These are phyloP conservation scores for Microbotryum saponariae DNA, from an alignment of 1,284 basidiomycete genomes.

Conservation along the genomic window DNA sequence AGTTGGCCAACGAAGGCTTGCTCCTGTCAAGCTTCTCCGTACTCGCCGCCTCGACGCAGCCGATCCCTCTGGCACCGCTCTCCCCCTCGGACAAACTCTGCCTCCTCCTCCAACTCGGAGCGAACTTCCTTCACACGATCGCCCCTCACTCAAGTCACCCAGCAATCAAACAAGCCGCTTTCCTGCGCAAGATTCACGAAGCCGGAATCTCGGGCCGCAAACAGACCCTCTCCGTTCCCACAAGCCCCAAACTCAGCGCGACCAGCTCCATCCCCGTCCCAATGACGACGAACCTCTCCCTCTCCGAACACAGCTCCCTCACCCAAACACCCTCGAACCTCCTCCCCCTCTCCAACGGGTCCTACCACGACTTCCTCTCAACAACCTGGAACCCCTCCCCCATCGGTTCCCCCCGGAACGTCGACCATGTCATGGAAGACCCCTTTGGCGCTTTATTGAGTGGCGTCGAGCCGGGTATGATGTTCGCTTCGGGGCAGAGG, in stretches of 20 bases:
- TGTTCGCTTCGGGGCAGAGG: too few relatives aligned
- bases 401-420: neutral
- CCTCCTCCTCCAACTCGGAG: constrained; percentile 29
- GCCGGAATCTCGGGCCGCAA: constrained; percentile 23
- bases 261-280: neutral
- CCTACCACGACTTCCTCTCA: constrained; percentile 4
- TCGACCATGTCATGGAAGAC: constrained; percentile 4
- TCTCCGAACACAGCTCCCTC: neutral
- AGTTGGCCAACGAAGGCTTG: constrained; percentile 29
- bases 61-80: constrained; percentile 11
- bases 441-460: constrained; percentile 23
- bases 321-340: neutral
- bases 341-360: neutral
- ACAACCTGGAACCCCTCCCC: constrained; percentile 8
- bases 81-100: constrained; percentile 27
- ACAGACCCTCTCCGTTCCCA: constrained; percentile 16
- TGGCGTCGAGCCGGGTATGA: constrained; percentile 15
- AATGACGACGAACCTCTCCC: neutral
- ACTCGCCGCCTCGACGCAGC: constrained; percentile 2
- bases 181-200: constrained; percentile 27
- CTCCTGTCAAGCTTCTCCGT: constrained; percentile 23
- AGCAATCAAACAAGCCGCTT: constrained; percentile 24
- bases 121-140: constrained; percentile 29
- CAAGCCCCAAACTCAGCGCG: constrained; percentile 6
- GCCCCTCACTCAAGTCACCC: constrained; percentile 25